Evolutionary conservation across 2,329 filamentous ascomycete species (phyloP), one percentile per base, ranked within the genome.

Genomic region (Lasiodiplodia sp.): DNA sequence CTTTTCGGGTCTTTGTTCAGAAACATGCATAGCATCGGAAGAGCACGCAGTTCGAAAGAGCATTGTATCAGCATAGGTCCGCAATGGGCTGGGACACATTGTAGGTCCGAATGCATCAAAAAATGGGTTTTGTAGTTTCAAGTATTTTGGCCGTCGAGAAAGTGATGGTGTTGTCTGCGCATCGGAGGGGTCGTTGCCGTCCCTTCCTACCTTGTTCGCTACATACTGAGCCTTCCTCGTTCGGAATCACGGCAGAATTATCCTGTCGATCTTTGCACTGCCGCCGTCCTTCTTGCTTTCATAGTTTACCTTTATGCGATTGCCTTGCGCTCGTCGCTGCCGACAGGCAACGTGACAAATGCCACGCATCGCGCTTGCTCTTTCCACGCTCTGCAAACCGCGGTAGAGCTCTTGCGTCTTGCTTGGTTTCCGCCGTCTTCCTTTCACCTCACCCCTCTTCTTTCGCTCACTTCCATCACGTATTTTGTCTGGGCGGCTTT

Each of bases 401-500:
- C 6, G 34, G 49, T 49, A 18, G 14, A 12, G 34, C 49, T 21
- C 4, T 28, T 31, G 11, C 25, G 23, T 31, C 49, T 44, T 56
- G 38, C 47, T 40, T 53, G 34, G 4, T 55, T 12, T 10, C 34
- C 51, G 21, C n/a, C 28, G 1, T 21, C 38, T 49, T 21, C 65
- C 34, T 58, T 25, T 37, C 64, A 51, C 28, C 40, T 51, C 57
- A 31, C 47, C 40, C 52, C 56, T 68, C 64, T 51, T 65, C 49
- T 23, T 49, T 38, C 63, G n/a, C 64, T 70, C 56, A 25, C 69
- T 69, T 60, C 40, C 65, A 62, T 55, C 49, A 62, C 64, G 67
- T 68, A 47, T 44, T 14, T 34, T 18, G 34, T 23, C n/a, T 53
- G 34, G 53, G 64, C 40, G 38, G 53, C 52, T 53, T 68, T 68